Base-by-base conservation (phyloP, 495 filamentous ascomycete species). In the Melanomma pulvis-pyrius region DNA sequence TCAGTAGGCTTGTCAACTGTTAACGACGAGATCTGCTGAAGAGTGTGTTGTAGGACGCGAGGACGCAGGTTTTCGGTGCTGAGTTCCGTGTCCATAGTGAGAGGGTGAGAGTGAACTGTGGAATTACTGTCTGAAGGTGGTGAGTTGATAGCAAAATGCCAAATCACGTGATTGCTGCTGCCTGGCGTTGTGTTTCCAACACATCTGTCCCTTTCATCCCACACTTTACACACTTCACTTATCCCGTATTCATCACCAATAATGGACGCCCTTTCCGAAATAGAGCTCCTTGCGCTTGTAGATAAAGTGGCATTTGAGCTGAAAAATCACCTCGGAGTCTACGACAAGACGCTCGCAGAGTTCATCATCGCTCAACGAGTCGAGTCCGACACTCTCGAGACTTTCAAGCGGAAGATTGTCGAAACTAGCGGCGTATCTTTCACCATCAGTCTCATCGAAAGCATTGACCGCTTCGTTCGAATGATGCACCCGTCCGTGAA, bases 241-340 rank as follows among this genome's bases (percentile, higher is more conserved):
- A 44, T 44, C 13, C 39, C 13, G 39, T 15, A 44, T 6, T n/a
- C 39, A n/a, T 44, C 39, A n/a, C 39, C 39, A n/a, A 15, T 11
- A 44, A 96, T 98, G 90, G 92, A 96, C 74, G 91, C 94, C 75
- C 83, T 98, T 61, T 86, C 89, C 72, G 90, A 88, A 65, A 85
- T 98, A 65, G 93, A 98, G 80, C 82, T 94, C 67, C 86, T 97
- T 60, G 93, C 91, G 68, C 85, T 98, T 61, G 92, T 97, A 63
- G 92, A 91, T 48, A 96, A 93, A 76, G 91, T 98, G 71, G 94
- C 92, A 30, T 91, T 87, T 32, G 93, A 97, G 79, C 80, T 97
- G 49, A 87, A 92, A 71, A 98, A 98, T 76, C 90, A 97, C 78
- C 78, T 97, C 59, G 92, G 92, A 30, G 87, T 97, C 72, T 89